Percentiles rank a stretch among this genome's conserved stretches.
phyloP scores from a whole-genome alignment of 331 rosid species.

The Quercus phellos region DNA sequence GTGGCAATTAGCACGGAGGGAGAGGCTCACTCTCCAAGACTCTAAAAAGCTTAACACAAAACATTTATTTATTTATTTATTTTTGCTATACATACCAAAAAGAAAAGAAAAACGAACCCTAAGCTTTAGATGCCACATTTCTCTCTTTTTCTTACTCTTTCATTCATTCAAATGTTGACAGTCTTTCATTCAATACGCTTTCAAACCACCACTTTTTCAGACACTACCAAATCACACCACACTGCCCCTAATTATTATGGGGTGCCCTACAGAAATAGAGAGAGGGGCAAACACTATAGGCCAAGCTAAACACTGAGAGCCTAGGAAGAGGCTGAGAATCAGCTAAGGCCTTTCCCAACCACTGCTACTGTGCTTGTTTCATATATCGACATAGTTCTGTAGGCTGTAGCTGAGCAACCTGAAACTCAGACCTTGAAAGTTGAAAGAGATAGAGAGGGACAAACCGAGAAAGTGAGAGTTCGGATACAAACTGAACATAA shows the following conservation, averaged over 20 bases:
- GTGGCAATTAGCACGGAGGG: slow-evolving; percentile 34
- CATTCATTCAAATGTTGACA: slow-evolving; percentile 49
- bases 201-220: slow-evolving; percentile 71
- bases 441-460: slow-evolving; percentile 7
- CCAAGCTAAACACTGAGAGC: slow-evolving; percentile 29
- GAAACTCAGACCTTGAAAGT: slow-evolving; percentile 30
- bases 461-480: slow-evolving; percentile 26
- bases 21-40: slow-evolving; percentile 55
- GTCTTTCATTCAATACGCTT: slow-evolving; percentile 62
- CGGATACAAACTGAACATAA: slow-evolving; percentile 40
- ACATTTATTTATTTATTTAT: background rate
- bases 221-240: slow-evolving; percentile 65
- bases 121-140: slow-evolving; percentile 36
- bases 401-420: slow-evolving; percentile 28
- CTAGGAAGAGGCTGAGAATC: slow-evolving; percentile 34
- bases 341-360: slow-evolving; percentile 21
- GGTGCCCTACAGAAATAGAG: slow-evolving; percentile 15
- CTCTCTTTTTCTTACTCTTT: slow-evolving; percentile 16
- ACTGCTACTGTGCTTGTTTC: slow-evolving; percentile 34
- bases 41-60: slow-evolving; percentile 20
- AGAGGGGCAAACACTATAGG: slow-evolving; percentile 1
- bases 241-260: slow-evolving; percentile 49
- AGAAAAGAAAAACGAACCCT: slow-evolving; percentile 15
- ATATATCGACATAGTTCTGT: slow-evolving; percentile 31
- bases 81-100: slow-evolving; percentile 18